Percentiles rank a stretch among this genome's conserved stretches.
These are phyloP conservation scores for Rhizopogon vesiculosus DNA, from an alignment of 768 basidiomycete genomes.

Conservation along the genomic window DNA sequence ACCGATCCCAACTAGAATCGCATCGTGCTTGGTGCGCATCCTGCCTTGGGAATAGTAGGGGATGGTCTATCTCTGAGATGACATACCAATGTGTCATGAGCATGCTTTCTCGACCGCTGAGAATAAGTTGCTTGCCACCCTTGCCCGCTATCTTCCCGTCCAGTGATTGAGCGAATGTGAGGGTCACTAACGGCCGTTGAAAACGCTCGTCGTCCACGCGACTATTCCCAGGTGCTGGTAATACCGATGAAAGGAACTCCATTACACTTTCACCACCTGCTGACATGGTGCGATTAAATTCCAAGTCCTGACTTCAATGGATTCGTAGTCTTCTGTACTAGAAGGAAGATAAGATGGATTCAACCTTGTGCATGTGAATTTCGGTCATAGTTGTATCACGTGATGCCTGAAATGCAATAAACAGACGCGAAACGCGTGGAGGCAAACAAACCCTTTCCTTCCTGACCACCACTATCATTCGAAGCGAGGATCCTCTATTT, in stretches of 20 bases:
- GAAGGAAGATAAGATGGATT: too few relatives aligned
- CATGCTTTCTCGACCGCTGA: conserved; percentile 88
- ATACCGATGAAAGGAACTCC: conserved; percentile 23
- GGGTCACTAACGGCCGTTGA: conserved; percentile 58
- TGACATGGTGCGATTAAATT: neutral
- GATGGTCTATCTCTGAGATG: neutral
- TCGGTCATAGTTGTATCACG: neutral
- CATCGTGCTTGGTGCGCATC: conserved; percentile 91
- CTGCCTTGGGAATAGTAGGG: conserved; percentile 33
- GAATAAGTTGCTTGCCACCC: conserved; percentile 65
- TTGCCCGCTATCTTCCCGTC: conserved; percentile 86
- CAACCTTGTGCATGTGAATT: too few relatives aligned
- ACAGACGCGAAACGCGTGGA: neutral
- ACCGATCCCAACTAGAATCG: conserved; percentile 85
- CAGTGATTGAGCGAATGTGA: conserved; percentile 83
- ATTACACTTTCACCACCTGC: neutral
- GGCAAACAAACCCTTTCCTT: neutral
- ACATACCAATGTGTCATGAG: conserved; percentile 89
- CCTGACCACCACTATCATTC: conserved; percentile 2
- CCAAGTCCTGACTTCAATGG: too few relatives aligned
- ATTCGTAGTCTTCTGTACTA: too few relatives aligned
- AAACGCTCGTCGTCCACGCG: conserved; percentile 7
- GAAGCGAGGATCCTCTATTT: neutral
- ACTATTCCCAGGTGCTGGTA: conserved; percentile 9
- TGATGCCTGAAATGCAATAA: neutral